Evolutionary conservation across 23 red algal species (phyloP).

Genomic region (Cyanidium caldarium): DNA sequence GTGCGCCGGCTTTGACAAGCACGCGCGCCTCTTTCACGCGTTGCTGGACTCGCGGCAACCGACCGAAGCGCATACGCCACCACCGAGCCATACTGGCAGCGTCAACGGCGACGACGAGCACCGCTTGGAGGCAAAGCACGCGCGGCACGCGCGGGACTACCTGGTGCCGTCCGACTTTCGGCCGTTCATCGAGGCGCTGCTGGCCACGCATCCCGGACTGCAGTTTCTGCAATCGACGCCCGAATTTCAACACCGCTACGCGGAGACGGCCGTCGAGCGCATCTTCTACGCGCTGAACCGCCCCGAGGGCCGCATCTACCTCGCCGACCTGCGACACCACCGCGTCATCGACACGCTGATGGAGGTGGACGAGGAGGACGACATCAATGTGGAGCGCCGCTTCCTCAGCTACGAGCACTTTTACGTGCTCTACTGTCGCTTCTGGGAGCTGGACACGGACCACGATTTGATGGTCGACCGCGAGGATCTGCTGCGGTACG

Average conservation of each 20-base stretch:
- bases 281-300: conserved; percentile 76
- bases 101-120: background rate
- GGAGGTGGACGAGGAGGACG: conserved; percentile 83
- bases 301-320: conserved; percentile 36
- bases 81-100: background rate
- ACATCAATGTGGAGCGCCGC: conserved; percentile 80
- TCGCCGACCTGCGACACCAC: conserved; percentile 38
- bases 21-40: conserved; percentile 40
- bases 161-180: conserved; percentile 54
- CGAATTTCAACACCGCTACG: conserved; percentile 90
- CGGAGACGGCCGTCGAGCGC: conserved; percentile 90
- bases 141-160: conserved; percentile 16
- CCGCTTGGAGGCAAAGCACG: background rate
- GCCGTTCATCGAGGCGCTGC: conserved; percentile 42
- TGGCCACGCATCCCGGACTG: conserved; percentile 69
- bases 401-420: conserved; percentile 99
- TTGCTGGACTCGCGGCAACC: conserved; percentile 9
- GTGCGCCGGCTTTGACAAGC: conserved; percentile 15
- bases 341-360: conserved; percentile 51
- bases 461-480: conserved; percentile 91
- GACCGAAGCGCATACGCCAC: background rate
- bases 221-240: conserved; percentile 80
- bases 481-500: conserved; percentile 92
- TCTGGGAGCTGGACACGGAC: conserved; percentile 98
- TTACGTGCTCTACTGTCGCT: conserved; percentile 98